Base-by-base conservation (phyloP, 495 filamentous ascomycete genomes). In the Podospora comata region DNA sequence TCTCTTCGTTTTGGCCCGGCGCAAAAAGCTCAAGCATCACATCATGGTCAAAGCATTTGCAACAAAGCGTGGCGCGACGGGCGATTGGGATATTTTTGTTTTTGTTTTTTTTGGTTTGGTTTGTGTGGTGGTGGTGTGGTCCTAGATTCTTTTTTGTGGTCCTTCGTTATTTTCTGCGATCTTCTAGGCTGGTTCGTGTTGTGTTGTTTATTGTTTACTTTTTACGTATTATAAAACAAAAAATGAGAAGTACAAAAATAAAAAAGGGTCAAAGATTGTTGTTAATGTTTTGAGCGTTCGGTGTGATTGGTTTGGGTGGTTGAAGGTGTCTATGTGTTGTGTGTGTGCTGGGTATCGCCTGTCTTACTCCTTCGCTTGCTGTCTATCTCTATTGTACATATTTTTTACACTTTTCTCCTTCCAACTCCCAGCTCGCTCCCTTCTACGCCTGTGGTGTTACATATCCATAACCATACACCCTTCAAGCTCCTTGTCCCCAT, bases 51-150 rank as follows among this genome's bases (percentile, higher is more conserved):
- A 32, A 7, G 39, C 39, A 48, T 48, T 48, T 48, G 5, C 6
- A 6, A 61, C 16, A 26, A 54, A 62, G 54, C 34, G 5, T 57
- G 44, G 69, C 64, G 66, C 7, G 70, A 61, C 44, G 64, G 44
- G 67, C 32, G 60, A 64, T 26, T 56, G 19, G 48, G 62, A 34
- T 61, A 30, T 44, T 62, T 48, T 64, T 13, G 1, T 58, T 20
- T 61, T 59, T 55, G 19, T 66, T 71, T 66, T 64, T 67, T 67
- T 67, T 72, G 67, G 67, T 67, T 16, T 34, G 53, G 56, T 65
- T 67, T 20, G 30, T 32, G 30, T 32, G 30, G 30, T 32, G 30
- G 30, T 32, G 30, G 30, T 32, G 30, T 32, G 30, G 30, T 32
- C 30, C 34, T 30, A 57, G 23, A 28, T 39, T 53, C 58, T 68